Conservation (phyloP, 768 basidiomycete genomes). For the Mycena chlorophos region DNA sequence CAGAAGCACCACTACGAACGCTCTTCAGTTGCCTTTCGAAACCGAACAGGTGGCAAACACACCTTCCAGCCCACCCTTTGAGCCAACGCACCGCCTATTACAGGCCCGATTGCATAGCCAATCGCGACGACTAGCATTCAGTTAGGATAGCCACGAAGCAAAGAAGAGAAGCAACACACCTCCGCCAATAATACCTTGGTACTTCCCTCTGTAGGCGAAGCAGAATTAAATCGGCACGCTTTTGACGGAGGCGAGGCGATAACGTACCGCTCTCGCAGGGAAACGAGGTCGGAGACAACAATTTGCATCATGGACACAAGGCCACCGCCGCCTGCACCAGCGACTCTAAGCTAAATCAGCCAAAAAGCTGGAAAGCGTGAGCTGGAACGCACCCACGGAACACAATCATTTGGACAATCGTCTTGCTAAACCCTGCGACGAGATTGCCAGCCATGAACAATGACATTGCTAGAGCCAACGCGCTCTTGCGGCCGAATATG, state of each 20-base stretch:
- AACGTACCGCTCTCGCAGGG: conserved; percentile 59
- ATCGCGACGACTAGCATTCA: conserved; percentile 41
- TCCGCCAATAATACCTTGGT: conserved; percentile 71
- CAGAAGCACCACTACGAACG: conserved; percentile 68
- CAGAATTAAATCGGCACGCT: not conserved
- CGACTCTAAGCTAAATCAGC: conserved; percentile 30
- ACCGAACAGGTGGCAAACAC: conserved; percentile 22
- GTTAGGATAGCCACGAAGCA: not conserved
- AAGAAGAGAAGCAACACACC: conserved; percentile 22
- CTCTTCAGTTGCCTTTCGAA: not conserved
- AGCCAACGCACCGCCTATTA: conserved; percentile 65
- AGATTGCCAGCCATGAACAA: conserved; percentile 68
- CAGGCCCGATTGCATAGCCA: conserved; percentile 66
- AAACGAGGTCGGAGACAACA: conserved; percentile 71
- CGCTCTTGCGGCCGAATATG: conserved; percentile 66
- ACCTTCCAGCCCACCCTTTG: conserved; percentile 66
- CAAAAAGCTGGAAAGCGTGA: not conserved
- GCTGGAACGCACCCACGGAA: conserved; percentile 46
- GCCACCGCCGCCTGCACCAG: conserved; percentile 71
- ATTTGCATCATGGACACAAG: conserved; percentile 72
- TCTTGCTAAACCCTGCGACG: conserved; percentile 64
- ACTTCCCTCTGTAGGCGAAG: conserved; percentile 56
- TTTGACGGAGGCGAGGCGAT: not conserved
- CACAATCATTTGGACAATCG: conserved; percentile 66
- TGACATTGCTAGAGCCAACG: conserved; percentile 56